Conservation (phyloP, 108 stramenopile species). For the Fragilaria crotonensis region DNA sequence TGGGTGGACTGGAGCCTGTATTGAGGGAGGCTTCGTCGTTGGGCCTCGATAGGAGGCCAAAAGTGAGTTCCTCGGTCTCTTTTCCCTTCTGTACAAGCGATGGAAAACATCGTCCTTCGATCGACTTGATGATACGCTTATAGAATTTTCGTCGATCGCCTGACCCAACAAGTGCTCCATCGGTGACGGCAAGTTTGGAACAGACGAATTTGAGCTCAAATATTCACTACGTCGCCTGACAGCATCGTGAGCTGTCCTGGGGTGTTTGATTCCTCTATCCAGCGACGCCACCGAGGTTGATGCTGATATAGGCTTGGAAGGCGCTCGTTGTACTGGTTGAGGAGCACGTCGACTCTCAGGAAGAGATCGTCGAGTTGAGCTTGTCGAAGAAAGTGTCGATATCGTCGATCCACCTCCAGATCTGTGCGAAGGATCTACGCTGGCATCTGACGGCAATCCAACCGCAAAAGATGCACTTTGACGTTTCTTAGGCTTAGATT, state of each 20-base stretch:
- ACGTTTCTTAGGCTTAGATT: neutral
- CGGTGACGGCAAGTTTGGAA: neutral
- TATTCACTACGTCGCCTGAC: neutral
- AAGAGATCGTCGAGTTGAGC: neutral
- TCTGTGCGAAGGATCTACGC: neutral
- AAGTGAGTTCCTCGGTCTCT: neutral
- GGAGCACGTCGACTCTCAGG: neutral
- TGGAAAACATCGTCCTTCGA: neutral
- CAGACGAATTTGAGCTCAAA: neutral
- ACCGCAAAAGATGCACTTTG: neutral
- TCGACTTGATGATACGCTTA: neutral
- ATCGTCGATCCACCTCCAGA: neutral
- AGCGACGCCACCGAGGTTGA: too few species aligned
- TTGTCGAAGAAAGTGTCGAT: neutral
- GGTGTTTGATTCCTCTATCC: neutral
- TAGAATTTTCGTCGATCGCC: neutral
- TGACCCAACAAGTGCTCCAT: neutral
- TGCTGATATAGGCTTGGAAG: too few species aligned
- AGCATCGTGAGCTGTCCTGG: neutral
- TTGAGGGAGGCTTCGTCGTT: neutral
- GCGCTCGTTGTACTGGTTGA: neutral
- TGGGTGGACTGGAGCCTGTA: neutral
- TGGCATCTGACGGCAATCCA: neutral
- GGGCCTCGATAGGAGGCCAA: neutral
- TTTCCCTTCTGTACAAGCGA: neutral